A percentile compares a stretch with the other conserved stretches of the same genome.
phyloP scores from a whole-genome alignment of 345 rosid species.

The Ceriops decandra region DNA sequence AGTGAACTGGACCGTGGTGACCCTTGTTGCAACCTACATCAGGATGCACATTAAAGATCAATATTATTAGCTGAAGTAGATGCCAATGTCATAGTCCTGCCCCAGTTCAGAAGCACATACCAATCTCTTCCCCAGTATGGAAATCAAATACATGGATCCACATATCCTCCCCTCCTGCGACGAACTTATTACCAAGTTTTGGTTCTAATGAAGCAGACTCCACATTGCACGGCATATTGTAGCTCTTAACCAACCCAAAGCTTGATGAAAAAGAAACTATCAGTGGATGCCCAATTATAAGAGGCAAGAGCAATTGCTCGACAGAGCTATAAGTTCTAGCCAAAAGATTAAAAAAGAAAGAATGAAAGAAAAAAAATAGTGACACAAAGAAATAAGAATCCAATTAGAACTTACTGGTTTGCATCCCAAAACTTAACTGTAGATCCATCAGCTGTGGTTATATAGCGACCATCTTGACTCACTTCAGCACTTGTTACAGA shows the following conservation, averaged over 20 bases:
- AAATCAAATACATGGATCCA: slow-evolving; percentile 74
- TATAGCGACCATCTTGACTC: slow-evolving; percentile 80
- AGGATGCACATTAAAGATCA: neutral
- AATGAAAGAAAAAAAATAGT: too few relatives aligned
- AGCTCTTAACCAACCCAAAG: slow-evolving; percentile 86
- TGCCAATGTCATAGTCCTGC: neutral
- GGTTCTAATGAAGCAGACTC: slow-evolving; percentile 86
- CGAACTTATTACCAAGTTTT: slow-evolving; percentile 66
- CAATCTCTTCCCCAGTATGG: slow-evolving; percentile 75
- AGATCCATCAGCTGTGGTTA: slow-evolving; percentile 80
- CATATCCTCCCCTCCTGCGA: slow-evolving; percentile 91
- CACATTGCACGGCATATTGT: slow-evolving; percentile 73
- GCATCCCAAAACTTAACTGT: slow-evolving; percentile 92
- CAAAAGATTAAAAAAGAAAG: too few relatives aligned
- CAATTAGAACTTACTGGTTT: slow-evolving; percentile 56
- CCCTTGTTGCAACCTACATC: slow-evolving; percentile 91
- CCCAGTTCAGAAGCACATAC: slow-evolving; percentile 23
- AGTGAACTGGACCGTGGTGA: slow-evolving; percentile 96
- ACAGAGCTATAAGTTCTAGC: too few relatives aligned
- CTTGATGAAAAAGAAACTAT: slow-evolving; percentile 33
- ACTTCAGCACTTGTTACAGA: slow-evolving; percentile 91
- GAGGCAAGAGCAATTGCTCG: neutral
- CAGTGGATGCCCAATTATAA: neutral
- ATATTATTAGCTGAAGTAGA: neutral
- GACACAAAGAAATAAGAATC: neutral